Base-by-base conservation (phyloP, 768 basidiomycete species). In the Tricholoma matsutake region DNA sequence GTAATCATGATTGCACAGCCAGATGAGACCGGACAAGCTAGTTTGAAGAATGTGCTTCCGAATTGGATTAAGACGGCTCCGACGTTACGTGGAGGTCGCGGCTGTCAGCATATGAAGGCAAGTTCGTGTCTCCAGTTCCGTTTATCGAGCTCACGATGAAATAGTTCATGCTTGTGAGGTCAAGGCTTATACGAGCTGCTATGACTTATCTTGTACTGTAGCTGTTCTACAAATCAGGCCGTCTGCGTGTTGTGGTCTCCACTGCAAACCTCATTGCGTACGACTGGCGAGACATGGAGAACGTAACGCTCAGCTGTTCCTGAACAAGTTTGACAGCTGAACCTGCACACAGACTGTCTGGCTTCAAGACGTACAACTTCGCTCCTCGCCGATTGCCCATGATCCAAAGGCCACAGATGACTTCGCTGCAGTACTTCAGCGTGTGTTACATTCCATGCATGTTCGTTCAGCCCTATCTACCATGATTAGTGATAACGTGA, bases 261-360 rank as follows among this genome's bases (percentile, higher is more conserved):
- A 95, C 95, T 0, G 94, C 93, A 13, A 96, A 97, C 68, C 77
- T 96, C n/a, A 78, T 94, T 34, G 78, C 83, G 31, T 86, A 88
- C 68, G 94, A 97, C 72, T 97, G 91, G 86, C 80, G 87, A 20
- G 83, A 88, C 63, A 94, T 96, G 67, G 94, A 97, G 73, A 97
- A 97, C 71, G 92, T 93, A 61, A 56, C 82, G 8, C 45, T 20
- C 4, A 31, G n/a, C 11, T 54, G 2, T 25, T 51, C 9, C 28
- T 37, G 28, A 39, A 34, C 55, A 2, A 0, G 2, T 10, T 5
- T 20, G 11, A 3, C n/a, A 22, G 54, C 63, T 67, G 10, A 65
- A 20, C 37, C 14, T n/a, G 18, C 25, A 28, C 28, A 3, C 62
- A 95, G 93, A 86, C 86, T 9, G 83, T 87, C 39, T 96, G 91